Conservation (phyloP, 2,329 filamentous ascomycete genomes). For the Monosporascus sp. region DNA sequence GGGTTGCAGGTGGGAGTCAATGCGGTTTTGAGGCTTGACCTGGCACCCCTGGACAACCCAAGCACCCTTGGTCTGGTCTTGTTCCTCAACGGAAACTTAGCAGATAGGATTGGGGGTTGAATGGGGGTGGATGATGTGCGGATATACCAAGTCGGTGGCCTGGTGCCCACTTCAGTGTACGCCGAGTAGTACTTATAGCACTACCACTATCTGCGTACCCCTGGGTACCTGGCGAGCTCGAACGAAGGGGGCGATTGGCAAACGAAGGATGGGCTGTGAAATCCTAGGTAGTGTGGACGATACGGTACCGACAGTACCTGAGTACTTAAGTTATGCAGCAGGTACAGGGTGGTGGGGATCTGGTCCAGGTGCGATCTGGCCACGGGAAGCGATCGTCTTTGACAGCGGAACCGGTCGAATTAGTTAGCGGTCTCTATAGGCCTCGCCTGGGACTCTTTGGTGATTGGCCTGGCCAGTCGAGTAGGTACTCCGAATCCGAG, state of each 20-base stretch:
- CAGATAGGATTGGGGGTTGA: not conserved
- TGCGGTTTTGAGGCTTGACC: not conserved
- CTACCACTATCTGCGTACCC: not conserved
- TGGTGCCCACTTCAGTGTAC: not conserved
- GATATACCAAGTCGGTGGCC: not conserved
- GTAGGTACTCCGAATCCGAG: not conserved
- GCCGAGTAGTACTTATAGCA: not conserved
- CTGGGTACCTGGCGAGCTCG: too few relatives aligned
- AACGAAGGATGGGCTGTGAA: too few relatives aligned
- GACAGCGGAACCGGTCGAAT: not conserved
- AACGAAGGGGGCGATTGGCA: too few relatives aligned
- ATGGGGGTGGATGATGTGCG: not conserved
- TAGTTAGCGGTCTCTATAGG: not conserved
- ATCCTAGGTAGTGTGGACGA: too few relatives aligned
- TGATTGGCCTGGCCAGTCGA: not conserved
- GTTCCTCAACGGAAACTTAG: not conserved
- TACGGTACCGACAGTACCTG: too few relatives aligned
- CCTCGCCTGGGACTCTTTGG: not conserved
- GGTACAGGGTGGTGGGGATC: too few relatives aligned
- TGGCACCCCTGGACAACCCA: not conserved
- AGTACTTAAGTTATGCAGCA: too few relatives aligned
- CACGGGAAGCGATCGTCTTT: not conserved
- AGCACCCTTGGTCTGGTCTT: not conserved
- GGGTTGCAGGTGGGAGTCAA: not conserved
- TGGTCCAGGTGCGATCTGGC: too few relatives aligned